Evolutionary conservation across 1,284 basidiomycete genomes (phyloP).

Genomic region (Papiliotrema laurentii): DNA sequence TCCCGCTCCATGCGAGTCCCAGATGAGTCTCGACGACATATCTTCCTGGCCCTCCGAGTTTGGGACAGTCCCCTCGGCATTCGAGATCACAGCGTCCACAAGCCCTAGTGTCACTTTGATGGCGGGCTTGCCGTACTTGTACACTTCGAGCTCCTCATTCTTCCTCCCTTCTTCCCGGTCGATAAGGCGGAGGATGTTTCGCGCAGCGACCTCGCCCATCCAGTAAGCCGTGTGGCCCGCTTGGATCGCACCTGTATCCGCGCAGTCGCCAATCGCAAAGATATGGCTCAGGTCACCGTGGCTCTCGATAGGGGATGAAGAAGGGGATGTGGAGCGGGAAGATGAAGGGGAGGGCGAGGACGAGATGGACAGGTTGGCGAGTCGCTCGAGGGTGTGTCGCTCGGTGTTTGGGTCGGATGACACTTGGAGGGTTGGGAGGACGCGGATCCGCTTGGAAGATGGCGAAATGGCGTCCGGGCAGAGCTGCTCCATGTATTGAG

Average conservation of each 20-base stretch:
- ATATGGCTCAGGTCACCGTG: constrained; percentile 33
- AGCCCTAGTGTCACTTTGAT: constrained; percentile 69
- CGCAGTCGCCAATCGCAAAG: constrained; percentile 50
- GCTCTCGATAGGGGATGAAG: constrained; percentile 5
- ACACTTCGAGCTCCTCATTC: constrained; percentile 43
- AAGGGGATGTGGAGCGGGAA: constrained; percentile 8
- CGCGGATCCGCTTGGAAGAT: constrained; percentile 51
- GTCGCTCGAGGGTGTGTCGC: constrained; percentile 15
- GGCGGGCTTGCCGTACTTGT: constrained; percentile 56
- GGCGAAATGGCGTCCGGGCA: constrained; percentile 55
- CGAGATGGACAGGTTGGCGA: constrained; percentile 15
- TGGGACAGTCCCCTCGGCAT: constrained; percentile 51
- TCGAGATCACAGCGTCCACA: constrained; percentile 51
- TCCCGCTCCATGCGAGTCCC: constrained; percentile 16
- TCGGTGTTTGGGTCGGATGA: constrained; percentile 9
- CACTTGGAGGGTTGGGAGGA: constrained; percentile 61
- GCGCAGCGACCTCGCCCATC: constrained; percentile 51
- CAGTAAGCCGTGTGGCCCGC: constrained; percentile 66
- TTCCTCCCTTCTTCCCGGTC: constrained; percentile 11
- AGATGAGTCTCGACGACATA: constrained; percentile 52
- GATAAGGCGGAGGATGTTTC: constrained; percentile 48
- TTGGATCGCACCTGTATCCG: constrained; percentile 50
- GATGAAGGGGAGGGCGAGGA: constrained; percentile 13
- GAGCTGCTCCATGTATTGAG: constrained; percentile 55
- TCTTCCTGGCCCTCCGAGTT: constrained; percentile 53